Conservation (phyloP, 441 rosid genomes). For the Eruca vesicaria region DNA sequence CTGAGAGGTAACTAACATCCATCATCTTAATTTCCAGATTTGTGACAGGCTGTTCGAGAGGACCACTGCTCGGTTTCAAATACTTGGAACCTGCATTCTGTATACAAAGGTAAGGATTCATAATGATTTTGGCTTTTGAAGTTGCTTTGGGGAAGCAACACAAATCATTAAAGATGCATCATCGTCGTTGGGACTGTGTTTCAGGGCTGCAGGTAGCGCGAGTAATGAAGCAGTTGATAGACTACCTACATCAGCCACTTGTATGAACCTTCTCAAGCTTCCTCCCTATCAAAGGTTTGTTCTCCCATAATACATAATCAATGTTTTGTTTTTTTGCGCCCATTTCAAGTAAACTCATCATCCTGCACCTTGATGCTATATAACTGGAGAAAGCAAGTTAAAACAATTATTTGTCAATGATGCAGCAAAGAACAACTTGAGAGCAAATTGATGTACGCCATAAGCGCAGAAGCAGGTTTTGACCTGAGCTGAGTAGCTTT, state of each 20-base stretch:
- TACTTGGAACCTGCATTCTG: constrained; percentile 93
- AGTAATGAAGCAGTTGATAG: constrained; percentile 86
- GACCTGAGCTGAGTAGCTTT: constrained; percentile 72
- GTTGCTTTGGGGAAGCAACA: not conserved
- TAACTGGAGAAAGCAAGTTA: constrained; percentile 6
- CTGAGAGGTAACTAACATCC: constrained; percentile 9
- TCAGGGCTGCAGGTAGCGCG: constrained; percentile 78
- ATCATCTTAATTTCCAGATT: constrained; percentile 51
- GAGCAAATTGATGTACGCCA: constrained; percentile 80
- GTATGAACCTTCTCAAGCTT: constrained; percentile 99
- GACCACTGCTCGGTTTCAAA: constrained; percentile 92
- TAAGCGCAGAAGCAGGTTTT: constrained; percentile 97
- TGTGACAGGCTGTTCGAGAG: constrained; percentile 98
- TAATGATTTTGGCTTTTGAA: not conserved
- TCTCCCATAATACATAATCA: not conserved
- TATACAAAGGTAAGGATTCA: constrained; percentile 72
- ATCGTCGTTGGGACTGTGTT: constrained; percentile 11
- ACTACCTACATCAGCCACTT: constrained; percentile 93
- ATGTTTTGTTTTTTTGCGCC: not conserved
- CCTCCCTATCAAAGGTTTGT: constrained; percentile 96
- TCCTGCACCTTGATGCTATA: not conserved
- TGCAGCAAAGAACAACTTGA: constrained; percentile 94
- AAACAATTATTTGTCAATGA: constrained; percentile 3
- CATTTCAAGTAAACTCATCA: not conserved
- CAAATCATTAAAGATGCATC: not conserved